A percentile compares a stretch with the other conserved stretches of the same genome.
Conservation (phyloP, 192 early-diverging fungal species). For the Entomortierella lignicola region DNA sequence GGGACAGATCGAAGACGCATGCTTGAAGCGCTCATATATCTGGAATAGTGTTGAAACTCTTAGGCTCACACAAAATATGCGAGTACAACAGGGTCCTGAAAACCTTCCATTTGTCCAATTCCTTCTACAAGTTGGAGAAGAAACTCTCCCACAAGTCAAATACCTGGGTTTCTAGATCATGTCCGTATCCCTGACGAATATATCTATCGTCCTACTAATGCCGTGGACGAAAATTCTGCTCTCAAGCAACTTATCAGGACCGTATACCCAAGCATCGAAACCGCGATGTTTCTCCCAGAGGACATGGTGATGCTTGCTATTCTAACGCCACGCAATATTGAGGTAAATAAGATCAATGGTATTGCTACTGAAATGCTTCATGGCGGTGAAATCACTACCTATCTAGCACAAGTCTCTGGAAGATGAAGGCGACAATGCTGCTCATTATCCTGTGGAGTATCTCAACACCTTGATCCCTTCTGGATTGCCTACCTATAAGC, state of each 20-base stretch:
- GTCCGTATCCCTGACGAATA: conserved; percentile 16
- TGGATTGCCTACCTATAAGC: conserved; percentile 8
- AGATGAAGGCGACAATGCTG: not conserved
- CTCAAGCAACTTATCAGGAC: conserved; percentile 16
- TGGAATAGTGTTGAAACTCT: conserved; percentile 30
- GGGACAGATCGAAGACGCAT: not conserved
- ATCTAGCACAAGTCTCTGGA: not conserved
- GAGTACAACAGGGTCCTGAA: not conserved
- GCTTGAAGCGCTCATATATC: not conserved
- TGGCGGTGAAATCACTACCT: not conserved
- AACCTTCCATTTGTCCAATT: conserved; percentile 13
- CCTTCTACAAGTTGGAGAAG: conserved; percentile 21
- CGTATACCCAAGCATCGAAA: conserved; percentile 11
- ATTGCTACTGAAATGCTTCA: not conserved
- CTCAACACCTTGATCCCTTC: conserved; percentile 4
- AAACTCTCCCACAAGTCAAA: conserved; percentile 10
- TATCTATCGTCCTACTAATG: conserved; percentile 1
- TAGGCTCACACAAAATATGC: conserved; percentile 31
- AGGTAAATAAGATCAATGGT: conserved; percentile 10
- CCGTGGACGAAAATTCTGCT: no score
- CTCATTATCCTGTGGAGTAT: not conserved
- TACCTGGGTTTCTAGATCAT: not conserved
- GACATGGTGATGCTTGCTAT: conserved; percentile 4
- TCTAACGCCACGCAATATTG: conserved; percentile 2
- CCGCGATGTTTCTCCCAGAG: not conserved